A percentile compares a stretch with the other conserved stretches of the same genome.
Evolutionary conservation across 371 early-diverging fungal species (phyloP).

Genomic region (Choanephora cucurbitarum): DNA sequence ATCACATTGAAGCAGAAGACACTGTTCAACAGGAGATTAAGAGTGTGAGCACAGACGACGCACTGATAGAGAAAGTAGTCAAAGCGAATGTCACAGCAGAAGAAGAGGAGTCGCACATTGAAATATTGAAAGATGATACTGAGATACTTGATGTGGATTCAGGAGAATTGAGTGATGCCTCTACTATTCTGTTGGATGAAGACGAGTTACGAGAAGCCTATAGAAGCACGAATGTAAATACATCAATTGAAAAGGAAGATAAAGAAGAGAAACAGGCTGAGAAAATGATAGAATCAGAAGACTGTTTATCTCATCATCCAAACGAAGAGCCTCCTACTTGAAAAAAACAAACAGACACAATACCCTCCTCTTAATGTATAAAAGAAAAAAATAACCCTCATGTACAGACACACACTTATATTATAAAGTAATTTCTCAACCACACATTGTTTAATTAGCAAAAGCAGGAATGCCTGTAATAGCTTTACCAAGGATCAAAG

Average conservation of each 20-base stretch:
- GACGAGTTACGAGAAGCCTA: slow-evolving; percentile 15
- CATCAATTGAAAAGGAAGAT: not conserved
- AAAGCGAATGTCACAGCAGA: slow-evolving; percentile 1
- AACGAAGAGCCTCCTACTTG: slow-evolving; percentile 35
- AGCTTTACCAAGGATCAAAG: slow-evolving; percentile 92
- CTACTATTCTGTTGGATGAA: slow-evolving; percentile 29
- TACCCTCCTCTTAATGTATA: slow-evolving; percentile 33
- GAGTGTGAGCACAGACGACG: no score
- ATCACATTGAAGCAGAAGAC: not conserved
- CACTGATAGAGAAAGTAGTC: no score
- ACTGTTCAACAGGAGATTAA: no score
- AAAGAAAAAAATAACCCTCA: no score
- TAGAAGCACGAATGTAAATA: not conserved
- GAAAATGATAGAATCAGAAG: slow-evolving; percentile 4
- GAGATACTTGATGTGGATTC: slow-evolving; percentile 10
- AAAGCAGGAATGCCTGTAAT: slow-evolving; percentile 94
- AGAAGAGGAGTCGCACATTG: not conserved
- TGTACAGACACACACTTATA: no score
- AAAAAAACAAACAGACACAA: no score
- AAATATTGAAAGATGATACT: not conserved
- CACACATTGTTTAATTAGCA: slow-evolving; percentile 32
- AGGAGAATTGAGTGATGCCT: slow-evolving; percentile 35
- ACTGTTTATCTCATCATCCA: slow-evolving; percentile 1
- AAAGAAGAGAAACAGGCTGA: not conserved
- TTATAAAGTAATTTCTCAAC: no score